Base-by-base conservation (phyloP, 2,329 filamentous ascomycete species). In the Hymenoscyphus albidus region DNA sequence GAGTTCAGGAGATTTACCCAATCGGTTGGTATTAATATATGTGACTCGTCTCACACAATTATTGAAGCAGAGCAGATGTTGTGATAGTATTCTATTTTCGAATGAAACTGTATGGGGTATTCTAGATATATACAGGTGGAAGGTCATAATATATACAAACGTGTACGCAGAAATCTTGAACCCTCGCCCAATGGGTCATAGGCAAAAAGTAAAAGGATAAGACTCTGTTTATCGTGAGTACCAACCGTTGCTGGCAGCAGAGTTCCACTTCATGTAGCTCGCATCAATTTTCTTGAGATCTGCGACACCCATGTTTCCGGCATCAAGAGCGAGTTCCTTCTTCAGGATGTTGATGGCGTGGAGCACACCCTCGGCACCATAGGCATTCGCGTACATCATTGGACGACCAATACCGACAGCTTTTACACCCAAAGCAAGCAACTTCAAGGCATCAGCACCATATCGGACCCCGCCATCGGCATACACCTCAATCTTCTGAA, bases 391-490 rank as follows among this genome's bases (percentile, higher is more conserved):
- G 70, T 78, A 84, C 79, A 84, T 81, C 70, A 82, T 77, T 1
- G 63, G 18, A 1, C 86, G 74, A 0, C 86, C 86, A 0, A 88
- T 77, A 64, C 87, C 86, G 32, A 87, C 84, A 67, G 86, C 87
- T 69, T 83, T 84, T 0, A 85, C 86, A 3, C 86, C 85, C 10
- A 88, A 74, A 0, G 84, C 83, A 12, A 88, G 76, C 0, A 85
- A 84, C 72, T 88, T 88, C 71, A 85, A 80, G 9, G 87, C 79
- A 70, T 88, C 85, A 18, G 81, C 79, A 1, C 82, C 84, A 9
- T 82, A 80, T 1, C 84, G 77, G 0, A 88, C 76, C 2, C 86
- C 85, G 1, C 82, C 85, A 75, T 88, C 85, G 72, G 81, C 88
- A 78, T 86, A 86, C 67, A 88, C 79, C 70, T 83, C 80, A 40